Evolutionary conservation across 495 filamentous ascomycete species (phyloP).

Genomic region (Aspergillus sclerotiicarbonarius): DNA sequence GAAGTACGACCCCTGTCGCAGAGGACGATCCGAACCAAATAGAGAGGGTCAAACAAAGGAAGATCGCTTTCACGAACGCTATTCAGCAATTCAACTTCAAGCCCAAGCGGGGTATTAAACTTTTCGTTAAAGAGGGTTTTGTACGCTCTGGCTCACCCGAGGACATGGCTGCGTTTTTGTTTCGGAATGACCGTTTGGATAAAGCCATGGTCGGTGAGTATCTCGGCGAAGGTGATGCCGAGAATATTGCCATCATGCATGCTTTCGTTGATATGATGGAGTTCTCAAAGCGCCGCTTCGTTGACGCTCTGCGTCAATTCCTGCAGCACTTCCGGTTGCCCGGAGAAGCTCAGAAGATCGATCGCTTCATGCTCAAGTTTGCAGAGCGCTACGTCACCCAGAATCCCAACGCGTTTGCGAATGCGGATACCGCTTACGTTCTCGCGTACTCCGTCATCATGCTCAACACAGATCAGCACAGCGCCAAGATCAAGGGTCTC

Average conservation of each 20-base stretch:
- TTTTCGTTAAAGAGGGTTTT: slow-evolving; percentile 78
- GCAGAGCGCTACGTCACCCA: slow-evolving; percentile 91
- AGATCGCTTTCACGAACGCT: slow-evolving; percentile 85
- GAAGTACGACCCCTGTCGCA: slow-evolving; percentile 66
- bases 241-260: slow-evolving; percentile 97
- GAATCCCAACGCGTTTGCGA: slow-evolving; percentile 96
- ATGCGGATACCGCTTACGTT: slow-evolving; percentile 96
- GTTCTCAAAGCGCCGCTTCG: slow-evolving; percentile 88
- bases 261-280: slow-evolving; percentile 96
- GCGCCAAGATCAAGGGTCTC: slow-evolving; percentile 70
- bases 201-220: slow-evolving; percentile 93
- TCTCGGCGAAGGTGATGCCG: slow-evolving; percentile 86
- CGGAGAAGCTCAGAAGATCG: slow-evolving; percentile 98
- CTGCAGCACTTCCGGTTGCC: slow-evolving; percentile 93
- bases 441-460: slow-evolving; percentile 94
- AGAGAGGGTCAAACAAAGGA: slow-evolving; percentile 88
- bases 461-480: slow-evolving; percentile 96
- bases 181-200: slow-evolving; percentile 72
- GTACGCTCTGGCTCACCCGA: slow-evolving; percentile 71
- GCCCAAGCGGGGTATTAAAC: slow-evolving; percentile 88
- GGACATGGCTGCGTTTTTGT: slow-evolving; percentile 82
- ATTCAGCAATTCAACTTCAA: slow-evolving; percentile 98
- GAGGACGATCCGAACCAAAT: slow-evolving; percentile 91
- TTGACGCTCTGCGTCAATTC: slow-evolving; percentile 86
- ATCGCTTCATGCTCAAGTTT: slow-evolving; percentile 99